phyloP scores from a whole-genome alignment of 257 asterid genomes.

The Solanum ahanhuiri region DNA sequence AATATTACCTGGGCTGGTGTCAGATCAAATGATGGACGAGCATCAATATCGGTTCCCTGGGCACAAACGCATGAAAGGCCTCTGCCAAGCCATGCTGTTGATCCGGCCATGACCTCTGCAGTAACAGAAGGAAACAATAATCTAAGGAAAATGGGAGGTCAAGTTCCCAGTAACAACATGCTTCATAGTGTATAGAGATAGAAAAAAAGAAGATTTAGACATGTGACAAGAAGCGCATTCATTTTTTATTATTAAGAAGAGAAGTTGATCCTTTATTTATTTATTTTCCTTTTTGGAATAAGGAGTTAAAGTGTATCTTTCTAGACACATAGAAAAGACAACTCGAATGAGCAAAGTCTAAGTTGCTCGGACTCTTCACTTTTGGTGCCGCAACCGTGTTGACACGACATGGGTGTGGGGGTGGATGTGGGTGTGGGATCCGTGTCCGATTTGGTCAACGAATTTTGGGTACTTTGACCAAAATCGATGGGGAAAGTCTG shows the following conservation, averaged over 20 bases:
- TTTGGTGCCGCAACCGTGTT: background rate
- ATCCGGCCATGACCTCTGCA: constrained; percentile 84
- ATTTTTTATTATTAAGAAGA: background rate
- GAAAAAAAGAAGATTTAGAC: background rate
- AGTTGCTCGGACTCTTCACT: background rate
- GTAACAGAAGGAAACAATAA: constrained; percentile 25
- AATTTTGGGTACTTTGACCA: no score
- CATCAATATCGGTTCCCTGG: constrained; percentile 85
- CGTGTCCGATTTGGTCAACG: background rate
- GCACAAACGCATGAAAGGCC: constrained; percentile 96
- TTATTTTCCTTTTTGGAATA: background rate
- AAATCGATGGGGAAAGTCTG: background rate
- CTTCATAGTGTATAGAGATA: background rate
- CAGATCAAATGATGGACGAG: constrained; percentile 84
- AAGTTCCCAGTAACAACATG: background rate
- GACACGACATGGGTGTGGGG: background rate
- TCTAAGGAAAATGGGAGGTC: constrained; percentile 8
- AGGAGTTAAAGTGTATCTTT: background rate
- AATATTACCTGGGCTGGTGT: constrained; percentile 67
- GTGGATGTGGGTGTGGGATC: no score
- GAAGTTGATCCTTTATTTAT: background rate
- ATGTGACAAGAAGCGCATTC: background rate
- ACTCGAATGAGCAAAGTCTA: background rate
- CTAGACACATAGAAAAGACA: background rate
- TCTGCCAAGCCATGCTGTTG: constrained; percentile 98